Percentiles rank a stretch among this genome's conserved stretches.
phyloP scores from a whole-genome alignment of 2,329 filamentous ascomycete species.

The Fusarium sp. region DNA sequence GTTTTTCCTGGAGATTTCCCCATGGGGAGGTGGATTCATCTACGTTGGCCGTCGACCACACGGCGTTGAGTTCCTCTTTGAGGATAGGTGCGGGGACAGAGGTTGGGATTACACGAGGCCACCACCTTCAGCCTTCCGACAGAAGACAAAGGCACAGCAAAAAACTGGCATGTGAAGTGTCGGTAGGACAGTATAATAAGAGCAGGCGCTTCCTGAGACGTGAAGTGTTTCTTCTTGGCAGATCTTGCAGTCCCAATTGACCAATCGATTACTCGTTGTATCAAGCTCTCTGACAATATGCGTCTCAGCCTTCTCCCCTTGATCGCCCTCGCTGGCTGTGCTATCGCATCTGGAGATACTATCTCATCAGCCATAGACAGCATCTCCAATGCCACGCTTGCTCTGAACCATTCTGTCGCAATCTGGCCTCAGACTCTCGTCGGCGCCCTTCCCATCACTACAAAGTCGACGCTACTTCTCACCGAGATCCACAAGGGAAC shows the following conservation, averaged over 20 bases:
- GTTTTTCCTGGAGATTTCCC: slow-evolving; percentile 26
- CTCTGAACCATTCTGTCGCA: slow-evolving; percentile 53
- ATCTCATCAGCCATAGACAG: slow-evolving; percentile 54
- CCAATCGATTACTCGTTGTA: slow-evolving; percentile 34
- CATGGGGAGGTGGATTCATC: slow-evolving; percentile 32
- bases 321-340: slow-evolving; percentile 42
- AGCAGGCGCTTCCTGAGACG: slow-evolving; percentile 13
- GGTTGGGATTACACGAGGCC: slow-evolving; percentile 40
- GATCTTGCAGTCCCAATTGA: slow-evolving; percentile 32
- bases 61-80: slow-evolving; percentile 38
- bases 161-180: slow-evolving; percentile 35
- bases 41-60: slow-evolving; percentile 17
- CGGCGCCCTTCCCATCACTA: slow-evolving; percentile 57
- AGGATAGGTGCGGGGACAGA: slow-evolving; percentile 42
- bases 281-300: slow-evolving; percentile 40
- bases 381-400: slow-evolving; percentile 52
- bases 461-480: slow-evolving; percentile 56
- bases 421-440: slow-evolving; percentile 57
- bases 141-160: background rate
- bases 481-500: slow-evolving; percentile 57
- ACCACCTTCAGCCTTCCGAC: slow-evolving; percentile 36
- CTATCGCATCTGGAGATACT: slow-evolving; percentile 52
- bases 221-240: slow-evolving; percentile 18
- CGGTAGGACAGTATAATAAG: slow-evolving; percentile 33
- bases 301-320: slow-evolving; percentile 45